Evolutionary conservation across 2,329 filamentous ascomycete genomes (phyloP), one percentile per base, ranked within the genome.

Genomic region (Amesomyces nigricolor): DNA sequence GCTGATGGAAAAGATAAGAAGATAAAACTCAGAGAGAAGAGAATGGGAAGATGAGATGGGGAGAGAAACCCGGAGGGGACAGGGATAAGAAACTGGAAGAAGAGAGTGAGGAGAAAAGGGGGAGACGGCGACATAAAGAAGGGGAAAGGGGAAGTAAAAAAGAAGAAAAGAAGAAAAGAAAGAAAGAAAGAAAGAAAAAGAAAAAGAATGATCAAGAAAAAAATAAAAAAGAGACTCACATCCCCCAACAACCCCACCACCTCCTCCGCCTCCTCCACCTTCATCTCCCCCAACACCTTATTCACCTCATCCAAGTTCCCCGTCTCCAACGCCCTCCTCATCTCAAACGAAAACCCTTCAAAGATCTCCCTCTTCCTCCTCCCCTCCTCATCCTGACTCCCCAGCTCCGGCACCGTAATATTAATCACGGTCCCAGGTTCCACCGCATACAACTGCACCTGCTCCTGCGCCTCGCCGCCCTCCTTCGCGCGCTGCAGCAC

Each of bases 401-500:
- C 78, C 39, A 78, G 77, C 0, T 87, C 77, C 11, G 94, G 92
- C 39, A 95, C 86, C 53, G 75, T 82, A 71, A 97, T 96, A 68
- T 89, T 88, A 70, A 99, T 96, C 58, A 88, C 86, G 3, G 92
- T 96, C 47, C 87, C 88, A 0, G 92, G 92, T 70, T 96, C 91
- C 10, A 99, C 91, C 13, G 94, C 92, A 69, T 99, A 94, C 46
- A 99, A 80, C 72, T 99, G 95, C 63, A 99, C 99, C 72, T 96
- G 92, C 75, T 99, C 81, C 40, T 76, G 77, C 38, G 70, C 66
- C 57, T 74, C 72, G 40, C 70, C 75, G 3, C 68, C 74, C 52
- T 80, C 77, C 60, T 74, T 75, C 14, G 76, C 77, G 58, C 77
- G 70, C 71, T 83, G 74, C 16, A 73, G 71, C 53, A 78, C 71